Evolutionary conservation across 1,284 basidiomycete genomes (phyloP).

Genomic region (Sanguinoderma infundibulare): DNA sequence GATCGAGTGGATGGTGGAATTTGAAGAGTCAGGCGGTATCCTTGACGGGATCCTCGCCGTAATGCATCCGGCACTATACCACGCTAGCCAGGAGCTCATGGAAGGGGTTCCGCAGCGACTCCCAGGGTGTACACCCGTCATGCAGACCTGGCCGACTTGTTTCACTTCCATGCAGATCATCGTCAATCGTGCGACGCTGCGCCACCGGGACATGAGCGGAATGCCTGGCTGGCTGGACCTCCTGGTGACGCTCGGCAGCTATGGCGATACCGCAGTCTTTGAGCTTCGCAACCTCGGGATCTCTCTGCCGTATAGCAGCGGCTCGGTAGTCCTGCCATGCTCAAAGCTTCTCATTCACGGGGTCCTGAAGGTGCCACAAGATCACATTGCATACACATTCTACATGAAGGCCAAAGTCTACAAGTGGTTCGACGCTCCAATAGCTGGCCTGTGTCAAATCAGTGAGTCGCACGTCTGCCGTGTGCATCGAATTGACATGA

Average conservation of each 20-base stretch:
- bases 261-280: not conserved
- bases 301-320: not conserved
- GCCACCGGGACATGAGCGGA: not conserved
- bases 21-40: not conserved
- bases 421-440: not conserved
- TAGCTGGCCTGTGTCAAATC: not conserved
- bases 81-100: not conserved
- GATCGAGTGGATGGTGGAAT: too few species aligned
- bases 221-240: not conserved
- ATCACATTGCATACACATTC: not conserved
- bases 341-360: not conserved
- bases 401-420: not conserved
- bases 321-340: not conserved
- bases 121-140: not conserved
- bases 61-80: not conserved
- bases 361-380: not conserved
- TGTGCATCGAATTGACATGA: not conserved
- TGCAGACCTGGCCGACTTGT: not conserved
- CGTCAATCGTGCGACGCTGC: not conserved
- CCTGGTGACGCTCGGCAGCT: not conserved
- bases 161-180: not conserved
- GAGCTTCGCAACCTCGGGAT: not conserved
- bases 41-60: conserved; percentile 2
- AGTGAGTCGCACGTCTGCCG: not conserved
- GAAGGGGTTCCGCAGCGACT: not conserved